These are phyloP conservation scores for Stachybotrys echinatus DNA, from an alignment of 2,329 filamentous ascomycete species.

Conservation along the genomic window DNA sequence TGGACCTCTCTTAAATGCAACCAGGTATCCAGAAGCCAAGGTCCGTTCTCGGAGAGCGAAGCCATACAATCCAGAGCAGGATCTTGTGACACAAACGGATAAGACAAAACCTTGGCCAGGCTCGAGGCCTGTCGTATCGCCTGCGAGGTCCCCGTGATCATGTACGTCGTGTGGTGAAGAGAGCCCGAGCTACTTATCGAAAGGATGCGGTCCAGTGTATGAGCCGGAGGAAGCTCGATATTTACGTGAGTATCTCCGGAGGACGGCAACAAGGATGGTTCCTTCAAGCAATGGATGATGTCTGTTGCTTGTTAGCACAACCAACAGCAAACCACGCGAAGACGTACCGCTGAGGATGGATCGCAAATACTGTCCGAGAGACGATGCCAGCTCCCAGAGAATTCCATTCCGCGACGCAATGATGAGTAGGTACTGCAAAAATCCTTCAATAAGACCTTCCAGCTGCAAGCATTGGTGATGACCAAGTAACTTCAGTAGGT, in stretches of 20 bases:
- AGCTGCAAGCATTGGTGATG: constrained; percentile 42
- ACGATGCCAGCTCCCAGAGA: constrained; percentile 42
- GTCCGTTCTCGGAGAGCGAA: constrained; percentile 32
- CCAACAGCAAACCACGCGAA: background rate
- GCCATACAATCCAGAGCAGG: constrained; percentile 22
- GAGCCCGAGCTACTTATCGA: constrained; percentile 14
- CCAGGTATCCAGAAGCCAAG: constrained; percentile 46
- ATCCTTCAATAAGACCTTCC: constrained; percentile 43
- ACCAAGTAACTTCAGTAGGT: constrained; percentile 51
- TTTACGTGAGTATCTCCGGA: constrained; percentile 18
- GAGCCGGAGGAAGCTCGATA: constrained; percentile 32
- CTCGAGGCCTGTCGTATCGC: constrained; percentile 40
- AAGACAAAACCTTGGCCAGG: constrained; percentile 37
- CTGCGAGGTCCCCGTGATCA: constrained; percentile 32
- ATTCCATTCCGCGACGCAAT: constrained; percentile 35
- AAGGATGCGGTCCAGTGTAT: constrained; percentile 30
- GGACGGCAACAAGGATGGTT: constrained; percentile 17
- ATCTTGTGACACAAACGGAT: constrained; percentile 29
- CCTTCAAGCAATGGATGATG: constrained; percentile 27
- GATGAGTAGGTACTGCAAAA: constrained; percentile 45
- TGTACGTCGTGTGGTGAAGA: constrained; percentile 30
- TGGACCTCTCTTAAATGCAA: constrained; percentile 35
- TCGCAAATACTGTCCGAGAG: constrained; percentile 43
- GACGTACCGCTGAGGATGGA: constrained; percentile 40
- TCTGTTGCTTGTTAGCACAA: constrained; percentile 18